Evolutionary conservation across 768 basidiomycete genomes (phyloP).

Genomic region (Wakefieldia striispora): DNA sequence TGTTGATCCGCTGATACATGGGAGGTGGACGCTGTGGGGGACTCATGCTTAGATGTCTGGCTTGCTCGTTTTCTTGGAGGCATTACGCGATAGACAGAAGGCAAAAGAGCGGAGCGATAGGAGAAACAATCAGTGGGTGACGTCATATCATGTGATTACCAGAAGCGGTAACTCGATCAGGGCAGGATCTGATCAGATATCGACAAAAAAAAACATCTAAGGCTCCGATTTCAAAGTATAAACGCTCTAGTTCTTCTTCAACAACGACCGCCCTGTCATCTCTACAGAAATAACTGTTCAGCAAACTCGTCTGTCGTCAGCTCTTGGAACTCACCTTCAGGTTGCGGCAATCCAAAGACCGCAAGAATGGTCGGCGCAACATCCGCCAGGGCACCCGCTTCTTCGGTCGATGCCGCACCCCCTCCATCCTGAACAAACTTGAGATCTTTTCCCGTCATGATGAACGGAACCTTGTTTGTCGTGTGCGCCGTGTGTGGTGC

Average conservation of each 20-base stretch:
- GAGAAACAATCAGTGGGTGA: background rate
- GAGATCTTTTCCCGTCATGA: constrained; percentile 69
- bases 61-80: constrained; percentile 17
- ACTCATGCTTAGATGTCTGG: constrained; percentile 2
- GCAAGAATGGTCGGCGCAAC: constrained; percentile 88
- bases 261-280: constrained; percentile 30
- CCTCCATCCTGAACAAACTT: constrained; percentile 51
- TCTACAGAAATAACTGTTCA: constrained; percentile 16
- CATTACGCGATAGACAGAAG: constrained; percentile 4
- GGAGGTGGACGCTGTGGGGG: constrained; percentile 5
- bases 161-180: no score
- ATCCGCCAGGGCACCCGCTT: constrained; percentile 79
- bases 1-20: constrained; percentile 8
- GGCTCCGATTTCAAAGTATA: background rate
- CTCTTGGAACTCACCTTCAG: constrained; percentile 50
- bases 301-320: background rate
- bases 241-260: constrained; percentile 24
- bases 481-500: constrained; percentile 92
- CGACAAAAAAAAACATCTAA: no score
- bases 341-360: constrained; percentile 69
- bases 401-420: constrained; percentile 47
- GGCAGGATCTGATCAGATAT: no score
- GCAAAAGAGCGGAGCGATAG: background rate
- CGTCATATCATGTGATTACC: constrained; percentile 20
- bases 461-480: constrained; percentile 86